Evolutionary conservation across 306 rosid species (phyloP).

Genomic region (Elaeagnus macrophylla): DNA sequence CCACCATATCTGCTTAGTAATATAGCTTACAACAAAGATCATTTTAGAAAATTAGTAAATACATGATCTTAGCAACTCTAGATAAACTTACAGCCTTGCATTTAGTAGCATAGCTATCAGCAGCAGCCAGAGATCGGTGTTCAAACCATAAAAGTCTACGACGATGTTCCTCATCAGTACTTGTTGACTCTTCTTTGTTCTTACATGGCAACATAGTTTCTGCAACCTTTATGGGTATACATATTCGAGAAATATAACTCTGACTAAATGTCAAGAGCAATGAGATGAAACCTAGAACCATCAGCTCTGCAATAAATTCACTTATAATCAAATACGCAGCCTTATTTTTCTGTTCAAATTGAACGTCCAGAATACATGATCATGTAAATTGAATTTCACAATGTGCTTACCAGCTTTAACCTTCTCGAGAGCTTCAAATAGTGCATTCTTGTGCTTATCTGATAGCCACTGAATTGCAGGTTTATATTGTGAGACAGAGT

Average conservation of each 20-base stretch:
- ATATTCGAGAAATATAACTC: conserved; percentile 57
- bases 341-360: not conserved
- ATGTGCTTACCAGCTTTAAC: conserved; percentile 67
- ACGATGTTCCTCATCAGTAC: conserved; percentile 25
- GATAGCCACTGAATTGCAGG: conserved; percentile 36
- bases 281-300: conserved; percentile 92
- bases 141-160: conserved; percentile 60
- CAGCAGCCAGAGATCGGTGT: conserved; percentile 51
- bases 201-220: conserved; percentile 73
- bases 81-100: conserved; percentile 51
- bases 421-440: conserved; percentile 83
- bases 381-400: not conserved
- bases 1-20: not conserved
- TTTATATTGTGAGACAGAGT: conserved; percentile 3
- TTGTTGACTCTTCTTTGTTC: not conserved
- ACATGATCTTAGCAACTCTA: not conserved
- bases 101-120: conserved; percentile 15
- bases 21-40: not conserved
- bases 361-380: not conserved
- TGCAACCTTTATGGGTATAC: conserved; percentile 46
- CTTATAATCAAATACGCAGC: conserved; percentile 9
- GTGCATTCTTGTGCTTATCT: conserved; percentile 53
- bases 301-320: conserved; percentile 64
- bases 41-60: conserved; percentile 3
- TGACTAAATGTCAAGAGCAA: conserved; percentile 81